A percentile compares a stretch with the other conserved stretches of the same genome.
These are phyloP conservation scores for Epichloe baconii DNA, from an alignment of 2,329 filamentous ascomycete species.

Conservation along the genomic window DNA sequence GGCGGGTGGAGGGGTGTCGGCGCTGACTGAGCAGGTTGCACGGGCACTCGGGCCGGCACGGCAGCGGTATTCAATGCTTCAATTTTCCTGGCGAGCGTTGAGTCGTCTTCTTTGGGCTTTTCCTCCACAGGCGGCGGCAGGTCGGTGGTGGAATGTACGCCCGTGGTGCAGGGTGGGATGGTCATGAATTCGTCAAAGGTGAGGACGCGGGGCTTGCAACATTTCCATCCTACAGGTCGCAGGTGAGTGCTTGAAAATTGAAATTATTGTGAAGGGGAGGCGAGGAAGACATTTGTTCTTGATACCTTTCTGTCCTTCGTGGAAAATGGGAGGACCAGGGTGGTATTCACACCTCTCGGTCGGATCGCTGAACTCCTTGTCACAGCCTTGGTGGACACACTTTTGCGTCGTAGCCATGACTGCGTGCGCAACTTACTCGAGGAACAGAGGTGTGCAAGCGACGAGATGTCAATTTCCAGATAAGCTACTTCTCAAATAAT, in stretches of 20 bases:
- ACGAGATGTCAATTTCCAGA: neutral
- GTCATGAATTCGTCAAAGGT: constrained; percentile 96
- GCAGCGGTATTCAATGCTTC: constrained; percentile 36
- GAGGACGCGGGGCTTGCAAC: constrained; percentile 91
- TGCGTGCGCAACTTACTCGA: neutral
- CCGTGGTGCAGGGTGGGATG: constrained; percentile 84
- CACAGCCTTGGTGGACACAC: constrained; percentile 94
- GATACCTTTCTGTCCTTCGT: constrained; percentile 95
- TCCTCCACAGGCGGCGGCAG: constrained; percentile 48
- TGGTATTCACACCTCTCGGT: constrained; percentile 85
- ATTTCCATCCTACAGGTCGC: constrained; percentile 70
- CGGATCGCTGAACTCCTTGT: constrained; percentile 70
- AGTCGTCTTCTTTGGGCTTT: constrained; percentile 32
- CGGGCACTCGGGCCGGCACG: constrained; percentile 27
- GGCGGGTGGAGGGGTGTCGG: constrained; percentile 43
- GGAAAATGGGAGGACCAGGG: constrained; percentile 85
- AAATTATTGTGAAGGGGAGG: too few species aligned
- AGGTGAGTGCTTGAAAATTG: too few species aligned
- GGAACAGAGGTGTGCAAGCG: neutral
- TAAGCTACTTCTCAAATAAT: neutral
- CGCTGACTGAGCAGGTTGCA: constrained; percentile 31
- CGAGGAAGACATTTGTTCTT: neutral
- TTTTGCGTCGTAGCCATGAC: constrained; percentile 53
- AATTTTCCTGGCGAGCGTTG: constrained; percentile 28
- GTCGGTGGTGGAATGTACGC: constrained; percentile 84